Evolutionary conservation across 805 yeast genomes (phyloP), one percentile per base, ranked within the genome.

Genomic region (Ogataea pini): DNA sequence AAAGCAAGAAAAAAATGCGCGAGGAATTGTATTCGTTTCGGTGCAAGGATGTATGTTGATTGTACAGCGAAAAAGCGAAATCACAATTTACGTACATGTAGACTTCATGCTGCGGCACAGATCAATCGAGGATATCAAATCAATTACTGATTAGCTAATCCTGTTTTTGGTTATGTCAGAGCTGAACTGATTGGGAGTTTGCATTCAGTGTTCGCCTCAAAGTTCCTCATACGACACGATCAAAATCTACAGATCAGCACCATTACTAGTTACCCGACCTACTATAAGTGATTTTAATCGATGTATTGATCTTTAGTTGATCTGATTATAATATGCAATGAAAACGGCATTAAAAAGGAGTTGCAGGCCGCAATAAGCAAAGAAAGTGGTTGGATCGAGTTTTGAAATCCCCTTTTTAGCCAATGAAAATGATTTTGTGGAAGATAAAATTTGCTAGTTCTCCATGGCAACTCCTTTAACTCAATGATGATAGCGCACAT

Each of bases 1-100:
- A 36, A 41, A 41, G 25, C 44, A 28, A 28, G 31, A 17, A 36
- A 36, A 36, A 36, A 36, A 19, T 36, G 40, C 40, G 40, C 40
- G 40, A 36, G 40, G 20, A 36, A 20, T 9, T n/a, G 38, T 8
- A 20, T 16, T 17, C 18, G 40, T 20, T 16, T 18, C 25, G 42
- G 42, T 39, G 42, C 25, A 39, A 3, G n/a, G 42, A 12, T 37
- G 41, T 37, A 3, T 36, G n/a, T 5, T 14, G n/a, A 28, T 12
- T 17, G 9, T n/a, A n/a, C 17, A 31, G 34, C 34, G 18, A n/a
- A 31, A 8, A 16, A 31, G 34, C 34, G 18, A 31, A 31, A 16
- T n/a, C n/a, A n/a, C 34, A 8, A 31, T n/a, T 8, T 14, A 7
- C 13, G 18, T 12, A 28, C 9, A n/a, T 12, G 14, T 7, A 7